Conservation (phyloP, 2,329 filamentous ascomycete genomes). For the Stagonosporopsis vannaccii region DNA sequence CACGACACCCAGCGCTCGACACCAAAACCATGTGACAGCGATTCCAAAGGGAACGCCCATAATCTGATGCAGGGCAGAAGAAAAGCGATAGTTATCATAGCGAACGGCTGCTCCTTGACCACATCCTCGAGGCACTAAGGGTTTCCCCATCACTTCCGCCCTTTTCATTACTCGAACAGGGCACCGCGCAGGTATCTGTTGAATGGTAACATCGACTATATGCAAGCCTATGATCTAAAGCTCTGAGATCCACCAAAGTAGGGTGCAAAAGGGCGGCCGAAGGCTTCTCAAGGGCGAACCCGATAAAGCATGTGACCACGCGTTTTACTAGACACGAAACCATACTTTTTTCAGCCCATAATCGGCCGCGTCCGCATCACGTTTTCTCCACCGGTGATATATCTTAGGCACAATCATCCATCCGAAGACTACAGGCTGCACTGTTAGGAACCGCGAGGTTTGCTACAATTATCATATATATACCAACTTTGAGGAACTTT, state of each 20-base stretch:
- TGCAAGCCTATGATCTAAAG: not conserved
- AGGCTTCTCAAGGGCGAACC: not conserved
- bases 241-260: not conserved
- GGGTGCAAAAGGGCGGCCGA: not conserved
- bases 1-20: constrained; percentile 1
- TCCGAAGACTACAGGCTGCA: not conserved
- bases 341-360: constrained; percentile 8
- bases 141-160: not conserved
- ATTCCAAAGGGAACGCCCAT: not conserved
- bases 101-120: not conserved
- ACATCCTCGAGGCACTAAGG: not conserved
- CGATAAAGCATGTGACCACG: constrained; percentile 11
- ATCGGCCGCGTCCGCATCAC: constrained; percentile 3
- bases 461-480: not conserved
- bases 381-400: not conserved
- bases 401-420: not conserved
- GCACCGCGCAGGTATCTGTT: not conserved
- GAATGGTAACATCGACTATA: not conserved
- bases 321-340: constrained; percentile 13
- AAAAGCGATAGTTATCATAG: not conserved
- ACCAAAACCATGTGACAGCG: constrained; percentile 9
- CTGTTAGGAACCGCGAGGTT: not conserved
- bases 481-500: not conserved
- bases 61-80: not conserved
- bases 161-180: not conserved